A percentile compares a stretch with the other conserved stretches of the same genome.
Evolutionary conservation across 2,329 filamentous ascomycete species (phyloP).

Genomic region (Metarhizium sp.): DNA sequence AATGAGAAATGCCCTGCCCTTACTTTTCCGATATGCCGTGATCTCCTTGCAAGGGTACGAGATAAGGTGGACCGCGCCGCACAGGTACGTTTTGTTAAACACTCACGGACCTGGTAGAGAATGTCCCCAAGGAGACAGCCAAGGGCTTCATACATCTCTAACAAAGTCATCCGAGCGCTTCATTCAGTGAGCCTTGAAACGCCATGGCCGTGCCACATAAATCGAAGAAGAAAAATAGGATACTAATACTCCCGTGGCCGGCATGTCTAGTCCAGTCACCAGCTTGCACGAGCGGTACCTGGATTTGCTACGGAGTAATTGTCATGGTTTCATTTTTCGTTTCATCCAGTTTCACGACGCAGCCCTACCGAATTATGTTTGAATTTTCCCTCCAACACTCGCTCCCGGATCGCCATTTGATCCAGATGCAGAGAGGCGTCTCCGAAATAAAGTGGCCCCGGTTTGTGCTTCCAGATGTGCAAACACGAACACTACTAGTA

Average conservation of each 20-base stretch:
- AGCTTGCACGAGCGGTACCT: neutral
- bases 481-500: no score
- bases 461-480: no score
- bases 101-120: neutral
- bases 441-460: no score
- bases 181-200: neutral
- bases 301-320: neutral
- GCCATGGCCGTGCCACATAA: neutral
- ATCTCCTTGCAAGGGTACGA: neutral
- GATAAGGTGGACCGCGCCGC: neutral
- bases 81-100: neutral
- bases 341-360: neutral
- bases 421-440: no score
- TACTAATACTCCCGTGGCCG: neutral
- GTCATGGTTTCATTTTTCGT: neutral
- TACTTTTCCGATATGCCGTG: neutral
- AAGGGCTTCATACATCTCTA: no score
- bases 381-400: no score
- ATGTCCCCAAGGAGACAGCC: neutral
- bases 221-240: no score
- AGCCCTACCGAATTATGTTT: neutral
- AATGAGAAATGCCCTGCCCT: neutral
- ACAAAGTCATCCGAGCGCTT: no score
- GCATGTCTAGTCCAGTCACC: neutral
- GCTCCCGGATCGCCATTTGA: no score